phyloP scores from a whole-genome alignment of 2,329 filamentous ascomycete species.

The Ophioceras dolichostomum region DNA sequence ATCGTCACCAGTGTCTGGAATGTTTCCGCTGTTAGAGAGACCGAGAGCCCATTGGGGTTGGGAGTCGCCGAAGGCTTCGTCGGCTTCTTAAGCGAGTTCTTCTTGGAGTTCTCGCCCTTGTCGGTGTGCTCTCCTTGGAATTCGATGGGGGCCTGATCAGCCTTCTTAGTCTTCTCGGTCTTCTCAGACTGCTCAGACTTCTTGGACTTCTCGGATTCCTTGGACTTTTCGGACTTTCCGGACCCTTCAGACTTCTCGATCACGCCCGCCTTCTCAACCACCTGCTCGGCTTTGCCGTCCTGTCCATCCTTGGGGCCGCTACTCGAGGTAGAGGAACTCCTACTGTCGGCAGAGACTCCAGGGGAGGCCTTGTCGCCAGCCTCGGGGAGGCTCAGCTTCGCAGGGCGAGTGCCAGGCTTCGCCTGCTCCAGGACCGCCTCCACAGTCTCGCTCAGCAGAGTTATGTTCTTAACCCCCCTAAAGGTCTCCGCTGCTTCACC shows the following conservation, averaged over 20 bases:
- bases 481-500: constrained; percentile 54
- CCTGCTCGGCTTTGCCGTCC: constrained; percentile 4
- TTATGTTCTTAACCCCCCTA: constrained; percentile 55
- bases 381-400: constrained; percentile 55
- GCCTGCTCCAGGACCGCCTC: constrained; percentile 67
- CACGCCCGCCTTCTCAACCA: constrained; percentile 5
- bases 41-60: constrained; percentile 65
- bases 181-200: constrained; percentile 4
- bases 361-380: constrained; percentile 44
- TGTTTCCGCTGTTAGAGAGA: constrained; percentile 66
- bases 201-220: constrained; percentile 1
- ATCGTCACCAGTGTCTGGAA: constrained; percentile 81
- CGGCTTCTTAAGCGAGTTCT: constrained; percentile 29
- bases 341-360: too few species aligned
- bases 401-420: constrained; percentile 68
- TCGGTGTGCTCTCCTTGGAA: too few species aligned
- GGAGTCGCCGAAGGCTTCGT: constrained; percentile 43
- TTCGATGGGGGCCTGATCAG: too few species aligned
- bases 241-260: constrained; percentile 7
- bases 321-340: too few species aligned
- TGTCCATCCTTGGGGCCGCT: constrained; percentile 5
- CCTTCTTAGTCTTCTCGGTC: constrained; percentile 12
- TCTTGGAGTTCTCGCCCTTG: constrained; percentile 11
- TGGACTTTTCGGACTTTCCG: constrained; percentile 13
- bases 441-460: constrained; percentile 53